These are phyloP conservation scores for Ramularia endophylla DNA, from an alignment of 2,329 filamentous ascomycete species.

Conservation along the genomic window DNA sequence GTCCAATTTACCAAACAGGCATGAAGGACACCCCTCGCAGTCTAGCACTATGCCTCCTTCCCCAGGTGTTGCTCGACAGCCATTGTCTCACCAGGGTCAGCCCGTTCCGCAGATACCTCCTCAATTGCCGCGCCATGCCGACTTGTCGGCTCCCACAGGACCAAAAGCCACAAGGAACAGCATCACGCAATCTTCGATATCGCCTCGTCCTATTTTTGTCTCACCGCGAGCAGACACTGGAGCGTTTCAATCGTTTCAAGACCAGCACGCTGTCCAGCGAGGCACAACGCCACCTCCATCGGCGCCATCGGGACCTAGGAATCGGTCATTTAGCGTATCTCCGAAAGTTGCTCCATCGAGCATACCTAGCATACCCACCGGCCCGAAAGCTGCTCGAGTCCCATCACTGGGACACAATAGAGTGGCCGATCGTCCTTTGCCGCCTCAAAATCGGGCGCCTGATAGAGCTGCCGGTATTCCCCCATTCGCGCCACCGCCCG, in stretches of 20 bases:
- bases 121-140: conserved; percentile 19
- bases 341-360: conserved; percentile 27
- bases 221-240: conserved; percentile 23
- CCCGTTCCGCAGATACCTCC: conserved; percentile 20
- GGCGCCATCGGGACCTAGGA: conserved; percentile 30
- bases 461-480: conserved; percentile 13
- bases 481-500: conserved; percentile 17
- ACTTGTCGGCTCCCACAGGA: conserved; percentile 26
- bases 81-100: conserved; percentile 19
- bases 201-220: conserved; percentile 23
- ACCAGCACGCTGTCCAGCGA: conserved; percentile 5
- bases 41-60: conserved; percentile 17
- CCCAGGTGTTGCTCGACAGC: conserved; percentile 15
- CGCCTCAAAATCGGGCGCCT: conserved; percentile 14
- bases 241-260: conserved; percentile 10
- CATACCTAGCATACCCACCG: conserved; percentile 32
- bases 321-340: conserved; percentile 30
- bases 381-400: conserved; percentile 30
- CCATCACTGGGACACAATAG: conserved; percentile 5
- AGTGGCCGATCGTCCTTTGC: conserved; percentile 4
- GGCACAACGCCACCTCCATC: conserved; percentile 25
- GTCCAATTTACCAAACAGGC: conserved; percentile 26
- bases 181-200: conserved; percentile 18
- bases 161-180: conserved; percentile 25
- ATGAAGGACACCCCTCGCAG: conserved; percentile 5